A percentile compares a stretch with the other conserved stretches of the same genome.
Conservation (phyloP, 1,284 basidiomycete genomes). For the Apiotrichum mycotoxinovorans region DNA sequence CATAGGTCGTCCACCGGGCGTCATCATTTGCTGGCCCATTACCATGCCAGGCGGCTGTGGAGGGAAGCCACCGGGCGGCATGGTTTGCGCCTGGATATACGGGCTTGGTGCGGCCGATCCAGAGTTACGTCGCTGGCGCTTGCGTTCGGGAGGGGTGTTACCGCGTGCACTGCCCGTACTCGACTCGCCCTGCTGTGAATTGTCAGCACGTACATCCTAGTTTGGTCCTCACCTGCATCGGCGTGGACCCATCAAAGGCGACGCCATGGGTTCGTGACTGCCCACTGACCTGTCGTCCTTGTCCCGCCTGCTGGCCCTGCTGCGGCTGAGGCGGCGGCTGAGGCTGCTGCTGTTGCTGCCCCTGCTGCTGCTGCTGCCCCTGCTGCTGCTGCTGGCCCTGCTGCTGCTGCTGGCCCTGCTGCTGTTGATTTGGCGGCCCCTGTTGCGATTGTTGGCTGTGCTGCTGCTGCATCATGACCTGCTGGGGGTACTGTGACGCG, state of each 20-base stretch:
- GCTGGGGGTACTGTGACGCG: constrained; percentile 16
- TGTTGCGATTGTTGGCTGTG: background rate
- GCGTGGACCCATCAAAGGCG: constrained; percentile 21
- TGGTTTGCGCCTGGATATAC: constrained; percentile 27
- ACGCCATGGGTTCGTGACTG: constrained; percentile 17
- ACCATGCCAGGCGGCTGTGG: constrained; percentile 7
- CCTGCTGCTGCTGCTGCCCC: constrained; percentile 11
- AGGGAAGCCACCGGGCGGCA: constrained; percentile 17
- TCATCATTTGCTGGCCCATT: constrained; percentile 13
- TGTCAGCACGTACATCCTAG: background rate
- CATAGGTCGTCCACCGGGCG: constrained; percentile 8
- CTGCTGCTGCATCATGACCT: constrained; percentile 17
- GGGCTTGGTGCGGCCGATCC: constrained; percentile 35
- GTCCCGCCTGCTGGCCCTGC: constrained; percentile 12
- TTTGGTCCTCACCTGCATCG: constrained; percentile 20
- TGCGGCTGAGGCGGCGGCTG: constrained; percentile 8
- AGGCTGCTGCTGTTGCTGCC: background rate
- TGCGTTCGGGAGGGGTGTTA: constrained; percentile 40
- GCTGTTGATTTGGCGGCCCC: constrained; percentile 7
- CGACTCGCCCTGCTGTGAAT: constrained; percentile 12
- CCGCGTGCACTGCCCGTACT: constrained; percentile 13
- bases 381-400: no score
- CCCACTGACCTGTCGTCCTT: constrained; percentile 21
- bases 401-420: no score
- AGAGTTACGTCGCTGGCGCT: constrained; percentile 39